Evolutionary conservation across 1,139 yeast genomes (phyloP), one percentile per base, ranked within the genome.

Genomic region (Pneumocystis murina): DNA sequence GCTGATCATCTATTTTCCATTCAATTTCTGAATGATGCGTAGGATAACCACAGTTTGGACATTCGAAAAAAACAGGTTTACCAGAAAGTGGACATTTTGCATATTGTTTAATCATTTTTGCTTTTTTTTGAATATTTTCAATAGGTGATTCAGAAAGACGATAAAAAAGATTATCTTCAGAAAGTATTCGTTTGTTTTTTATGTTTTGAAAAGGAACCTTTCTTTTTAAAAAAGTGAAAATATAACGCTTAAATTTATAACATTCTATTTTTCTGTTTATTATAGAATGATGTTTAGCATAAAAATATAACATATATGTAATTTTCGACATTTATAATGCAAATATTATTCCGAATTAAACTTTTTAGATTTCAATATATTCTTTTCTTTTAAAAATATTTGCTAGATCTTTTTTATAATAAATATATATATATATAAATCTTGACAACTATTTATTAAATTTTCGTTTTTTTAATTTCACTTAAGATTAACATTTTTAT

Each of bases 11-110:
- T 62, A 78, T 76, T 71, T 84, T 84, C 96, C 97, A 92, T 1
- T 96, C 97, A 69, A 85, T 91, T 71, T 81, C 80, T 36, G 89
- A 84, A 72, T 89, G 95, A 73, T 92, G 98, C 6, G 98, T 92
- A 36, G 98, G 98, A 64, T 92, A 90, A 6, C 98, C 98, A 6
- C 96, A 86, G 66, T 82, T 77, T 3, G 98, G 98, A 76, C 98
- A 92, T 1, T 92, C 89, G 74, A 80, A 92, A 69, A 85, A 80
- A 66, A 92, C 90, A 64, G 86, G 85, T 68, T 85, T 82, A 35
- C 84, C 79, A 0, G 97, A 90, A 20, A 91, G 92, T 0, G 97
- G 97, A 74, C 98, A 92, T 71, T 82, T 82, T 7, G 96, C 97
- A 67, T 85, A 79, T 33, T 95, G 86, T 74, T 91, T 81, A 67